Evolutionary conservation across 2,329 filamentous ascomycete species (phyloP), one percentile per base, ranked within the genome.

Genomic region (Venturiaceae sp.): DNA sequence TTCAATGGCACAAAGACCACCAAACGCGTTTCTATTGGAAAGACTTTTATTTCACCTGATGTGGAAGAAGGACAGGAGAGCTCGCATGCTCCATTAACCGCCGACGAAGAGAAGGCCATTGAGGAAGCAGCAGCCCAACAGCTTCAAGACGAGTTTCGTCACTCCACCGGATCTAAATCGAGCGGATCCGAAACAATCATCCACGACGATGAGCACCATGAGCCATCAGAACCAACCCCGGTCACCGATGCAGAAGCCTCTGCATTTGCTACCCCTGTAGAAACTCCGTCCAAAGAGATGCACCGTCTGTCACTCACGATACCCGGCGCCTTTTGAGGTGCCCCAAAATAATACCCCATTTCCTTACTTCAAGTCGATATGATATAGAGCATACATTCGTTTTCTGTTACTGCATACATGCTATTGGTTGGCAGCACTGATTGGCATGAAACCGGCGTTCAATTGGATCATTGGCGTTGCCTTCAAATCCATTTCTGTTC

Each of bases 11-110:
- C 66, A 4, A 57, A 64, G 55, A 57, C 54, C 8, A 63, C 62
- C 13, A 73, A 72, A 62, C 65, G 69, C 13, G 67, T 73, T 1
- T 71, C 69, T 1, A 73, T 72, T 30, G 71, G 71, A 34, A 70
- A 71, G 33, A 72, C 69, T 0, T 59, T 72, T 44, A 66, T 73
- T 39, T 57, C 58, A n/a, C 41, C 46, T 47, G 60, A 46, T 11
- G 67, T 65, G 4, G 58, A 58, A 23, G 61, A 62, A 16, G n/a
- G 55, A 1, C 36, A 34, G 21, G 33, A 47, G 14, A 57, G 60
- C 19, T 54, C 47, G 21, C 62, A 64, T 41, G 44, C 44, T 16
- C 44, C 26, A 8, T 60, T 66, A 37, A 60, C 59, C 34, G 66
- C 69, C 0, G 68, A 72, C 21, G 70, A 72, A 62, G 65, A 68